These are phyloP conservation scores for Kluyveromyces sp. DNA, from an alignment of 1,139 yeast species.

Conservation along the genomic window DNA sequence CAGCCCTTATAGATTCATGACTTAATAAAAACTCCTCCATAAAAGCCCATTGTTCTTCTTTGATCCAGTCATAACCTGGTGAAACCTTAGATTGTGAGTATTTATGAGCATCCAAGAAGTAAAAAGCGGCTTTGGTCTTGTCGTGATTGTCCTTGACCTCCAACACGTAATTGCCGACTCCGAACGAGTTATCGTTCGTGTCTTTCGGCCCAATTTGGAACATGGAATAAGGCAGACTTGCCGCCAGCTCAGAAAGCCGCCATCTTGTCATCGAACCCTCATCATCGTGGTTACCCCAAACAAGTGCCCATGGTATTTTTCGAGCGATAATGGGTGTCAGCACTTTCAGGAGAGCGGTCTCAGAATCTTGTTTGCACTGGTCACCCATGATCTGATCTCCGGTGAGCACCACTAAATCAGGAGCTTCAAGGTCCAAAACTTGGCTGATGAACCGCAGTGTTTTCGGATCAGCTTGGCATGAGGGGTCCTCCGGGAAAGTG, in stretches of 20 bases:
- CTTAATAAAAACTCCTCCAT: constrained; percentile 39
- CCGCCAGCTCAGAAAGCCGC: constrained; percentile 51
- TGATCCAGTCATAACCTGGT: constrained; percentile 85
- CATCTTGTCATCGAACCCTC: constrained; percentile 63
- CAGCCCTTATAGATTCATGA: constrained; percentile 24
- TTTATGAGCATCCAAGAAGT: constrained; percentile 77
- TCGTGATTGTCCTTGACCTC: constrained; percentile 40
- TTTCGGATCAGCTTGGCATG: constrained; percentile 69
- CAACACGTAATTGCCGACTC: constrained; percentile 71
- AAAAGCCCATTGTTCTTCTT: constrained; percentile 62
- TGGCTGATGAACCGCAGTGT: constrained; percentile 55
- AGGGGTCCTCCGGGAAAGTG: constrained; percentile 46
- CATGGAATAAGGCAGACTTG: constrained; percentile 59
- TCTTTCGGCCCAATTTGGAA: constrained; percentile 56
- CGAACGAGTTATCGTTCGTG: constrained; percentile 41
- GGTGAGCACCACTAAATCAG: constrained; percentile 73
- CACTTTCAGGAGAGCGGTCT: constrained; percentile 69
- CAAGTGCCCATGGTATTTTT: constrained; percentile 71
- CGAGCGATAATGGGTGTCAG: constrained; percentile 62
- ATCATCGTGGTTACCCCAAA: constrained; percentile 66
- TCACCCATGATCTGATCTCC: constrained; percentile 73
- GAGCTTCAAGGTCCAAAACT: constrained; percentile 64
- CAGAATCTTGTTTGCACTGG: constrained; percentile 66
- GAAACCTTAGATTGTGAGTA: constrained; percentile 58
- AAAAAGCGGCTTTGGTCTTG: constrained; percentile 51